A percentile compares a stretch with the other conserved stretches of the same genome.
phyloP scores from a whole-genome alignment of 768 basidiomycete species.

The Boletus rex-veris region DNA sequence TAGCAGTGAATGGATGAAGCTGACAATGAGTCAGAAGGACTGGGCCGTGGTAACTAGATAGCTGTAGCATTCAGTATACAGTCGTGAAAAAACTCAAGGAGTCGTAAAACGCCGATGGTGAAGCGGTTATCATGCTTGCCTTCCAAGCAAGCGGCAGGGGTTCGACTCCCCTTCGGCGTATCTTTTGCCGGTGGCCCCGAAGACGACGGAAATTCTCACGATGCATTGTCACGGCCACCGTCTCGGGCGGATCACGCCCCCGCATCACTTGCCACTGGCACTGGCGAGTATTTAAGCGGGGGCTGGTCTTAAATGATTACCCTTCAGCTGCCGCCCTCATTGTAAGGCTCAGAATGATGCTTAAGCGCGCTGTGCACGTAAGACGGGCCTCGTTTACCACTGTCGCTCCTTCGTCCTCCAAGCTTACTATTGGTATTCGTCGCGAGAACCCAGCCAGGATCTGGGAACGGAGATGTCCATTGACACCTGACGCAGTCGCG shows the following conservation, averaged over 20 bases:
- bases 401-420: conserved; percentile 17
- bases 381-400: conserved; percentile 26
- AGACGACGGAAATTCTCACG: background rate
- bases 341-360: conserved; percentile 9
- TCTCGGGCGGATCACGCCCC: conserved; percentile 16
- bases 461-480: conserved; percentile 84
- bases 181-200: background rate
- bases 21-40: too few species aligned
- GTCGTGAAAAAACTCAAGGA: too few species aligned
- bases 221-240: too few species aligned
- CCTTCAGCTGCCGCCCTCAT: background rate
- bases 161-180: conserved; percentile 70
- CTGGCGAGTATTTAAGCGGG: conserved; percentile 7
- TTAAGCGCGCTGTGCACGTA: conserved; percentile 15
- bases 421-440: conserved; percentile 53
- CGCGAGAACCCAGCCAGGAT: conserved; percentile 76
- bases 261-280: too few species aligned
- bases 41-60: too few species aligned
- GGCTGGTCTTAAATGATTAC: background rate
- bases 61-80: too few species aligned
- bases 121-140: conserved; percentile 93
- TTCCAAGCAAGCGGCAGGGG: conserved; percentile 78
- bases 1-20: too few species aligned
- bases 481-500: conserved; percentile 73
- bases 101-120: conserved; percentile 57